Percentiles rank a stretch among this genome's conserved stretches.
phyloP scores from a whole-genome alignment of 768 basidiomycete species.

The Lactarius tabidus region DNA sequence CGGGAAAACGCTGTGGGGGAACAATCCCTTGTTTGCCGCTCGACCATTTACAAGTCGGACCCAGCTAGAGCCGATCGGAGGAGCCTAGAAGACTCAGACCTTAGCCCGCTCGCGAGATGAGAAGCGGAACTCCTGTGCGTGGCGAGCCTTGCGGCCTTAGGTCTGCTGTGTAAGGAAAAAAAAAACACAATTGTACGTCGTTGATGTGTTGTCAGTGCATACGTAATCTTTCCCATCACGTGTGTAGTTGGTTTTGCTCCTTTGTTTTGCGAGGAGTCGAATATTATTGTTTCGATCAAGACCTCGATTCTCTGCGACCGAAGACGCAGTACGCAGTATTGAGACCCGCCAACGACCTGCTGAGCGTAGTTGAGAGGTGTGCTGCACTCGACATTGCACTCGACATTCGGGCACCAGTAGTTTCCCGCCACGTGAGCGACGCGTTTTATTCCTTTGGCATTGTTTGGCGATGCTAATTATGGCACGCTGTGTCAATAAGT shows the following conservation, averaged over 20 bases:
- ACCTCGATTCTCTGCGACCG: background rate
- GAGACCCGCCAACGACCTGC: background rate
- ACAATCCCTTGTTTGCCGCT: constrained; percentile 66
- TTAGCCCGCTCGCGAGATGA: constrained; percentile 69
- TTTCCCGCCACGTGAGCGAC: constrained; percentile 22
- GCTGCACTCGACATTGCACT: background rate
- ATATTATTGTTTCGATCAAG: background rate
- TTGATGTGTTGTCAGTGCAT: background rate
- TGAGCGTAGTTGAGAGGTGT: background rate
- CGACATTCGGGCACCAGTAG: background rate
- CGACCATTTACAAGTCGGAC: constrained; percentile 50
- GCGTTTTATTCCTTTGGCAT: constrained; percentile 18
- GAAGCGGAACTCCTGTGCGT: constrained; percentile 41
- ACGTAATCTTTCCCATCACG: constrained; percentile 23
- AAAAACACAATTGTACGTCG: background rate
- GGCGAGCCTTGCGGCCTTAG: constrained; percentile 70
- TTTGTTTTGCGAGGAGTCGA: background rate
- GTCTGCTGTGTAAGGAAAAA: constrained; percentile 33
- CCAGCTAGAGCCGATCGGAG: constrained; percentile 60
- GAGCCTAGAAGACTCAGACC: constrained; percentile 73
- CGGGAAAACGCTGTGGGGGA: constrained; percentile 32
- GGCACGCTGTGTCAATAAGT: background rate
- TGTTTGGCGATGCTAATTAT: constrained; percentile 11
- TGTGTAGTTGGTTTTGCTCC: background rate
- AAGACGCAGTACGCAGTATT: background rate